A percentile compares a stretch with the other conserved stretches of the same genome.
These are phyloP conservation scores for Neurospora cerealis DNA, from an alignment of 495 filamentous ascomycete genomes.

Conservation along the genomic window DNA sequence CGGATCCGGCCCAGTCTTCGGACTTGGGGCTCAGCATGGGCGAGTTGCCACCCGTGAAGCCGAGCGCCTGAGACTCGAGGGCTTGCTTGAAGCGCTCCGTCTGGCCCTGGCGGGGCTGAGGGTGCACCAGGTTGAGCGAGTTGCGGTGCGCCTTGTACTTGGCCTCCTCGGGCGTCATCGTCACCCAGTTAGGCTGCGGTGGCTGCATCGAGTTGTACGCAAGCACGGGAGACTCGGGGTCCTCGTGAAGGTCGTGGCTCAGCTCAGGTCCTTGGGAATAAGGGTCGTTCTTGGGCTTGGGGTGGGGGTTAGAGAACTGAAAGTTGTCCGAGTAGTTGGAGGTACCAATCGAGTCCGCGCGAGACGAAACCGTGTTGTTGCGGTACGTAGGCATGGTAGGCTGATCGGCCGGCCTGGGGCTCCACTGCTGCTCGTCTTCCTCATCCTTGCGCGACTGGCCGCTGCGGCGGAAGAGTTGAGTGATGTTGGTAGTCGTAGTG, in stretches of 20 bases:
- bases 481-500: slow-evolving; percentile 67
- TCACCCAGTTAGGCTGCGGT: slow-evolving; percentile 25
- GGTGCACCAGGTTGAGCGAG: slow-evolving; percentile 80
- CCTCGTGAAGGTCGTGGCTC: slow-evolving; percentile 8
- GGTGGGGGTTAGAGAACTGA: slow-evolving; percentile 53
- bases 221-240: slow-evolving; percentile 6
- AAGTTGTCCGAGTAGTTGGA: slow-evolving; percentile 49
- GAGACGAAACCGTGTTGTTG: slow-evolving; percentile 36
- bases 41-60: slow-evolving; percentile 39
- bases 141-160: slow-evolving; percentile 89
- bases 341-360: slow-evolving; percentile 55
- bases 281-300: slow-evolving; percentile 46
- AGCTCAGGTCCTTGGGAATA: slow-evolving; percentile 47
- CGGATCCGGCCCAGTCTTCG: slow-evolving; percentile 61
- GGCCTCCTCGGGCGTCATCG: slow-evolving; percentile 62
- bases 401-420: not conserved
- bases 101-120: slow-evolving; percentile 76
- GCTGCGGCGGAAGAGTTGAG: slow-evolving; percentile 41
- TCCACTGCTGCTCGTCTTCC: slow-evolving; percentile 21
- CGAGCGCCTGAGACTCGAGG: slow-evolving; percentile 69
- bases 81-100: slow-evolving; percentile 72
- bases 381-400: slow-evolving; percentile 5
- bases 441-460: slow-evolving; percentile 36
- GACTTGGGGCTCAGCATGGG: slow-evolving; percentile 55
- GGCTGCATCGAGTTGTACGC: slow-evolving; percentile 15